A percentile compares a stretch with the other conserved stretches of the same genome.
phyloP scores from a whole-genome alignment of 2,329 filamentous ascomycete species.

The Microdochium bolleyi region DNA sequence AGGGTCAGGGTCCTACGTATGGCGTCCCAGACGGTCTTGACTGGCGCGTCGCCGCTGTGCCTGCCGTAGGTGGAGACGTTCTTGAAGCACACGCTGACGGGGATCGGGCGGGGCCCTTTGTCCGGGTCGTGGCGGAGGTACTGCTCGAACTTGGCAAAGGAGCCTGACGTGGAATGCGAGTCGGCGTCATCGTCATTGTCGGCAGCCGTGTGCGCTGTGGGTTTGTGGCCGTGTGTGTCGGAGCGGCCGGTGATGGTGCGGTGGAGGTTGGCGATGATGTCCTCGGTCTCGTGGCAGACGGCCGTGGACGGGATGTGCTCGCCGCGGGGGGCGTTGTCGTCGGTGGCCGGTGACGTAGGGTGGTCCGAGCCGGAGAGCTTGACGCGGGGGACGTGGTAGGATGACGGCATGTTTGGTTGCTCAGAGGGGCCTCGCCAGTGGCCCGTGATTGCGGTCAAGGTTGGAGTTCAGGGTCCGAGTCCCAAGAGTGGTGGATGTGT shows the following conservation, averaged over 20 bases:
- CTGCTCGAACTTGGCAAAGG: background rate
- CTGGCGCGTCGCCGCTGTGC: background rate
- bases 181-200: background rate
- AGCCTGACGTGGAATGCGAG: background rate
- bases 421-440: background rate
- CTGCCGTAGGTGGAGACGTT: background rate
- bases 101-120: background rate
- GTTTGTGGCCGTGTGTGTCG: background rate
- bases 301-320: background rate
- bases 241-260: background rate
- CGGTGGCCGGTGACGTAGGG: background rate
- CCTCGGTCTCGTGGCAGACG: background rate
- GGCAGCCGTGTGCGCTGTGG: too few relatives aligned
- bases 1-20: background rate
- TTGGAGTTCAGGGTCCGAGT: background rate
- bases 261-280: background rate
- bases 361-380: background rate
- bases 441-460: background rate
- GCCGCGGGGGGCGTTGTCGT: background rate
- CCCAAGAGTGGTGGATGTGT: background rate
- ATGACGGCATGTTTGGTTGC: background rate
- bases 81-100: background rate
- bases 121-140: background rate
- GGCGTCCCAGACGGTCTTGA: background rate
- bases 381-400: background rate